Conservation (phyloP, 2,329 filamentous ascomycete species). For the Ophiostoma sp. region DNA sequence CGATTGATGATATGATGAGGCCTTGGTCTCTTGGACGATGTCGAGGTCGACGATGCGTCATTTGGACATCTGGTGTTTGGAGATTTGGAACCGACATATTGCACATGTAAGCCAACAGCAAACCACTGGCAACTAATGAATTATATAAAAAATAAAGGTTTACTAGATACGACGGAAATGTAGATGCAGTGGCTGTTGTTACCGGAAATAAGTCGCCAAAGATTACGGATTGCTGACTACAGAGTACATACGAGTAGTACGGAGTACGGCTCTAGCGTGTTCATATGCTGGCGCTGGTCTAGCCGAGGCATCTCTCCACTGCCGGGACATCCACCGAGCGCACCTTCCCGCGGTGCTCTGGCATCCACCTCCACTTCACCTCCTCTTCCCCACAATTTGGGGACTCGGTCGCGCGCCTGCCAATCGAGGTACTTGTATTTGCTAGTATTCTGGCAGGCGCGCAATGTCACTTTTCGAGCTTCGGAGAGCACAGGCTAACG, state of each 20-base stretch:
- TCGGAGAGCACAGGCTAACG: constrained; percentile 7
- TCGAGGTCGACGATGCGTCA: background rate
- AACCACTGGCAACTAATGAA: background rate
- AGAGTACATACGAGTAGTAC: background rate
- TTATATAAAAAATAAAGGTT: background rate
- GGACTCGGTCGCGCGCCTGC: background rate
- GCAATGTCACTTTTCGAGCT: background rate
- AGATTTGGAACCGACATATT: background rate
- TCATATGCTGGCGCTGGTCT: constrained; percentile 7
- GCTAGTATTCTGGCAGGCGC: background rate
- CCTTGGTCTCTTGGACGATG: background rate
- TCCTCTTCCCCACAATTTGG: constrained; percentile 6
- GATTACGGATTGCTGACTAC: background rate
- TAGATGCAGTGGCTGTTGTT: background rate
- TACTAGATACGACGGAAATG: background rate
- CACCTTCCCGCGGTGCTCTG: constrained; percentile 2
- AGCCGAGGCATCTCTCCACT: constrained; percentile 22
- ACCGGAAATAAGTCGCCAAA: too few species aligned
- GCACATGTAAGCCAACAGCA: background rate
- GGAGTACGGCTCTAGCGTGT: background rate
- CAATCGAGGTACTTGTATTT: background rate
- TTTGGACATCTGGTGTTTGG: background rate
- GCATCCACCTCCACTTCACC: constrained; percentile 4
- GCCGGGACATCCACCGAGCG: background rate
- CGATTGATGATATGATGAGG: background rate